Conservation (phyloP, 192 early-diverging fungal species). For the Entomortierella parvispora region DNA sequence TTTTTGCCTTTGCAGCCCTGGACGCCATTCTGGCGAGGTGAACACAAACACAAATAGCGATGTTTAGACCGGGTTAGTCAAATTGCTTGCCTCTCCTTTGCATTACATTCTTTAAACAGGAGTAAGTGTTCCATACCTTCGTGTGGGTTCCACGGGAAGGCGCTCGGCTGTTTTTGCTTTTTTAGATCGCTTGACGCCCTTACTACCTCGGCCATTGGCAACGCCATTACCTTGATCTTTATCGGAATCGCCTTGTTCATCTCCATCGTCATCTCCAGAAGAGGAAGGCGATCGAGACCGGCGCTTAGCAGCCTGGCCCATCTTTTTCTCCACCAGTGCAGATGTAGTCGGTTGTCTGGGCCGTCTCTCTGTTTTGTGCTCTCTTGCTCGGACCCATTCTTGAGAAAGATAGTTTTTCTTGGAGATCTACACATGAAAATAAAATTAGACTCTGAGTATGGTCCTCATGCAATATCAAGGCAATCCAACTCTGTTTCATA, state of each 20-base stretch:
- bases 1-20: slow-evolving; percentile 31
- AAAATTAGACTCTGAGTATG: background rate
- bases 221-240: background rate
- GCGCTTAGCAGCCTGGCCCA: slow-evolving; percentile 38
- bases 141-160: slow-evolving; percentile 23
- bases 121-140: slow-evolving; percentile 17
- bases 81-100: background rate
- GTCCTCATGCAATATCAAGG: background rate
- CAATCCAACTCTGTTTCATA: slow-evolving; percentile 25
- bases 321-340: slow-evolving; percentile 21
- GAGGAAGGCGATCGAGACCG: slow-evolving; percentile 43
- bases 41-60: background rate
- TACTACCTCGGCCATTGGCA: too few species aligned
- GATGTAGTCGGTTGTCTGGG: background rate
- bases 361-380: slow-evolving; percentile 34
- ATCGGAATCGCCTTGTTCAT: background rate
- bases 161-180: slow-evolving; percentile 25
- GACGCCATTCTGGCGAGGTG: slow-evolving; percentile 30
- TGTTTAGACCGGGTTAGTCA: background rate
- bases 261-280: slow-evolving; percentile 6
- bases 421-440: slow-evolving; percentile 24
- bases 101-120: too few species aligned
- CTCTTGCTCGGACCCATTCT: slow-evolving; percentile 31
- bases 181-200: slow-evolving; percentile 4
- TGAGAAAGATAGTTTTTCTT: slow-evolving; percentile 43